Percentiles rank a stretch among this genome's conserved stretches.
phyloP scores from a whole-genome alignment of 192 early-diverging fungal species.

The Thoreauomyces humboldtii region DNA sequence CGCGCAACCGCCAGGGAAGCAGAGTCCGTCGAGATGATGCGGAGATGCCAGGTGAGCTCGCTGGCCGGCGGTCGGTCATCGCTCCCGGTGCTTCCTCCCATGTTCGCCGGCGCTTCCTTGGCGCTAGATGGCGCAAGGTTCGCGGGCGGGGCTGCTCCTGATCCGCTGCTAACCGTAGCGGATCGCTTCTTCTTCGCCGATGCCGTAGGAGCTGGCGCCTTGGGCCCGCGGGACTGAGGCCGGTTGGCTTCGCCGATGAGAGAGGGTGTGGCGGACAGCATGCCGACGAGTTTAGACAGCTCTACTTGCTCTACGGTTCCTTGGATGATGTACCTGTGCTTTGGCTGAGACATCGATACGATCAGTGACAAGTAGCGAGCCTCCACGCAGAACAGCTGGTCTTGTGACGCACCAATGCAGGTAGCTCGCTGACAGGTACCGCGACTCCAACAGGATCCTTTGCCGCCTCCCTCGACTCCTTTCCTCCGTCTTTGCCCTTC shows the following conservation, averaged over 20 bases:
- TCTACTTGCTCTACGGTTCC: constrained; percentile 34
- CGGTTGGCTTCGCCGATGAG: constrained; percentile 25
- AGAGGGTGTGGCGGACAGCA: neutral
- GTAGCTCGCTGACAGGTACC: neutral
- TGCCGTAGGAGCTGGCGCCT: constrained; percentile 29
- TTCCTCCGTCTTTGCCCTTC: constrained; percentile 38
- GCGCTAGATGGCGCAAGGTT: neutral
- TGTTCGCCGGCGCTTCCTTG: neutral
- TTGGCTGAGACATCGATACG: constrained; percentile 25
- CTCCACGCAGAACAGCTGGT: no score
- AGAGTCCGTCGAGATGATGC: constrained; percentile 48
- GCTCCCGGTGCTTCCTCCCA: neutral
- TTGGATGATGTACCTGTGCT: constrained; percentile 55
- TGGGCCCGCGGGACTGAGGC: constrained; percentile 35
- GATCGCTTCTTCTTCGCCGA: constrained; percentile 44
- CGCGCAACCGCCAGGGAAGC: constrained; percentile 44
- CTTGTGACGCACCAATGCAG: neutral
- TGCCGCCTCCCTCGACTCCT: constrained; percentile 20
- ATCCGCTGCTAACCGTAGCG: constrained; percentile 5
- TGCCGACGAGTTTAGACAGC: constrained; percentile 11
- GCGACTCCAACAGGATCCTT: constrained; percentile 10
- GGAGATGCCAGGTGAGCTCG: constrained; percentile 49
- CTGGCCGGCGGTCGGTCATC: constrained; percentile 4
- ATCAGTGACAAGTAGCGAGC: no score
- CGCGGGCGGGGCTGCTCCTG: constrained; percentile 8